A percentile compares a stretch with the other conserved stretches of the same genome.
These are phyloP conservation scores for Ogataea corticis DNA, from an alignment of 805 yeast genomes.

Conservation along the genomic window DNA sequence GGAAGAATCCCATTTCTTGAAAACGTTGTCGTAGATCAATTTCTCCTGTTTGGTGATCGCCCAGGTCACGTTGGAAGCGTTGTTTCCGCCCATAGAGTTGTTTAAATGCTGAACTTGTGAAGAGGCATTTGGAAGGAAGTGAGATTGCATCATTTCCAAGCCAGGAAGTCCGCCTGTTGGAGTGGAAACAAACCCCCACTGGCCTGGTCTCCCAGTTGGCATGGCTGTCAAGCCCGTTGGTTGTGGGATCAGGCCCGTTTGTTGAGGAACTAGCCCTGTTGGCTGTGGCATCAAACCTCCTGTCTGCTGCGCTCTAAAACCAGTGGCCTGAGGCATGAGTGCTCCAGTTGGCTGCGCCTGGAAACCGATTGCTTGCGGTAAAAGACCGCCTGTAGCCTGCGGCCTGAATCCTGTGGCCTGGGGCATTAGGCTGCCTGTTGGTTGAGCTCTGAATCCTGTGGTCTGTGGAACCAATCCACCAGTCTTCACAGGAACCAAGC, in stretches of 20 bases:
- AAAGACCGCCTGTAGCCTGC: constrained; percentile 24
- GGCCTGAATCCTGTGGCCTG: constrained; percentile 33
- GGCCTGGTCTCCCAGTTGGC: constrained; percentile 68
- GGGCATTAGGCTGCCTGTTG: constrained; percentile 66
- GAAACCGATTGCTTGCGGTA: constrained; percentile 24
- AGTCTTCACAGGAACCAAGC: constrained; percentile 2
- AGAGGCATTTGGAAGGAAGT: constrained; percentile 58
- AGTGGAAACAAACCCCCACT: constrained; percentile 74
- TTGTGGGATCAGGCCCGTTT: constrained; percentile 40
- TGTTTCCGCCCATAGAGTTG: constrained; percentile 32
- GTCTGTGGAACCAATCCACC: neutral
- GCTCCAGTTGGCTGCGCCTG: constrained; percentile 39
- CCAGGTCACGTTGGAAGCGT: constrained; percentile 63
- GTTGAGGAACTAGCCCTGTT: constrained; percentile 23
- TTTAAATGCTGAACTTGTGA: constrained; percentile 30
- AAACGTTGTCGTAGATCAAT: constrained; percentile 80
- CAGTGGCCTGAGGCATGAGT: constrained; percentile 39
- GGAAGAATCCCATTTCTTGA: constrained; percentile 79
- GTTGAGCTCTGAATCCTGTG: constrained; percentile 55
- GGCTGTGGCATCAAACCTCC: constrained; percentile 21
- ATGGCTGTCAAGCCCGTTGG: constrained; percentile 50
- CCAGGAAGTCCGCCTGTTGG: constrained; percentile 76
- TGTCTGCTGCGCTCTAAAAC: constrained; percentile 30
- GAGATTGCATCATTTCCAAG: constrained; percentile 62
- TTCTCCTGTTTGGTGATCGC: constrained; percentile 89